Base-by-base conservation (phyloP, 768 basidiomycete species). In the Mycena amicta region DNA sequence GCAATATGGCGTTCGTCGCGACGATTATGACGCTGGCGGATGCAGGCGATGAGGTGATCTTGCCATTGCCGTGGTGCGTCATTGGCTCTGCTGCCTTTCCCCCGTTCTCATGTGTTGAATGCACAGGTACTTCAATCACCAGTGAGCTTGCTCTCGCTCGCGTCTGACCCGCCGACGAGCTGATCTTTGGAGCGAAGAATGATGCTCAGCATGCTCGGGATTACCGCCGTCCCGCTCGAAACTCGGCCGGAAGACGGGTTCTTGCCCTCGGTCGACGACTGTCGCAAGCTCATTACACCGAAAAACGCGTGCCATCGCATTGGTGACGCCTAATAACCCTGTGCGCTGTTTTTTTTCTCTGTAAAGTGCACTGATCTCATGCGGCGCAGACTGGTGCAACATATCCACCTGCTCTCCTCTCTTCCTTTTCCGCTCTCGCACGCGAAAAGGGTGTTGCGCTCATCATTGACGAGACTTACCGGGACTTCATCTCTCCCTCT, bases 391-490 rank as follows among this genome's bases (percentile, higher is more conserved):
- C 90, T 0, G 93, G 93, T 4, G 83, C 87, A 0, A 81, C 82
- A 1, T 92, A 92, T 64, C 70, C 87, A 0, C 79, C 83, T 0
- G 65, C 70, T 0, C 77, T 90, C 4, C 70, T 94, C 25, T 69
- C 75, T 0, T 72, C 81, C 4, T 94, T 93, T 62, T 80, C 82
- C 2, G 62, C 74, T 0, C 80, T 94, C 2, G 89, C 91, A 0
- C 72, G 67, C 22, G 73, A 79, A 51, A 70, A 77, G 26, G 75
- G 78, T 1, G 65, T 93, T 18, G 87, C 90, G 0, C 79, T 94
- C 23, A 78, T 94, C 33, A 50, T 95, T n/a, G 93, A 95, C 71
- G 92, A 93, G 72, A 94, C 93, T 1, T 95, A 95, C 71, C 82
- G 92, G 13, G 92, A 94, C 68, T 93, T 94, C 66, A 70, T 81